Conservation (phyloP, 495 filamentous ascomycete genomes). For the Podospora anserina region DNA sequence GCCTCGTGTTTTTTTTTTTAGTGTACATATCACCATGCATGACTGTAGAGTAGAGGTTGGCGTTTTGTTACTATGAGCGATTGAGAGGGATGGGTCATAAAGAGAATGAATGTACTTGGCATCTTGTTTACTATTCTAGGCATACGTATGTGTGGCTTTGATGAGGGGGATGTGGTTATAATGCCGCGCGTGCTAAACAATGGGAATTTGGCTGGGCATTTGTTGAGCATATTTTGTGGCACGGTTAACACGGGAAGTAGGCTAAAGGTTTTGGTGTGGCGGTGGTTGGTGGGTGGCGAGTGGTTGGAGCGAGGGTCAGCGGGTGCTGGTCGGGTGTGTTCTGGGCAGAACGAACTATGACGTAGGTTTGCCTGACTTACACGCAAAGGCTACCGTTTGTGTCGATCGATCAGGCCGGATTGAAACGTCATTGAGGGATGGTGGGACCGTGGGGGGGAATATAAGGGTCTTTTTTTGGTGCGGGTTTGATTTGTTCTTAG, state of each 20-base stretch:
- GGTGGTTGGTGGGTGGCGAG: not conserved
- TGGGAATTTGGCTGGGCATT: not conserved
- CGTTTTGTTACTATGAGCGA: not conserved
- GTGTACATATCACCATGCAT: not conserved
- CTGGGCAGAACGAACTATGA: not conserved
- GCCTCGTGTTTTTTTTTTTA: not conserved
- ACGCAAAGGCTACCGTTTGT: not conserved
- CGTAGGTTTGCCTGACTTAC: conserved; percentile 4
- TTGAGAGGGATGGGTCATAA: not conserved
- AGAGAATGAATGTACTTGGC: not conserved
- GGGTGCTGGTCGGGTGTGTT: not conserved
- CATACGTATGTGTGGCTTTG: too few relatives aligned
- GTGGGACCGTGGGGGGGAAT: not conserved
- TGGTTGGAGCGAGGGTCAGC: not conserved
- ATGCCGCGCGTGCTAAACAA: not conserved
- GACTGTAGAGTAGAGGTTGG: not conserved
- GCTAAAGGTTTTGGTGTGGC: not conserved
- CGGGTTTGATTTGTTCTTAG: not conserved
- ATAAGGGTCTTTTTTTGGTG: not conserved
- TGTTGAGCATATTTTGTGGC: not conserved
- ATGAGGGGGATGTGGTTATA: not conserved
- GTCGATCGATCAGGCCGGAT: not conserved
- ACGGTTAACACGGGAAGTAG: not conserved
- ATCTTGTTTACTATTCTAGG: too few relatives aligned
- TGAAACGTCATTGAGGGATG: not conserved